A percentile compares a stretch with the other conserved stretches of the same genome.
phyloP scores from a whole-genome alignment of 345 rosid species.

The Melastoma malabathricum region DNA sequence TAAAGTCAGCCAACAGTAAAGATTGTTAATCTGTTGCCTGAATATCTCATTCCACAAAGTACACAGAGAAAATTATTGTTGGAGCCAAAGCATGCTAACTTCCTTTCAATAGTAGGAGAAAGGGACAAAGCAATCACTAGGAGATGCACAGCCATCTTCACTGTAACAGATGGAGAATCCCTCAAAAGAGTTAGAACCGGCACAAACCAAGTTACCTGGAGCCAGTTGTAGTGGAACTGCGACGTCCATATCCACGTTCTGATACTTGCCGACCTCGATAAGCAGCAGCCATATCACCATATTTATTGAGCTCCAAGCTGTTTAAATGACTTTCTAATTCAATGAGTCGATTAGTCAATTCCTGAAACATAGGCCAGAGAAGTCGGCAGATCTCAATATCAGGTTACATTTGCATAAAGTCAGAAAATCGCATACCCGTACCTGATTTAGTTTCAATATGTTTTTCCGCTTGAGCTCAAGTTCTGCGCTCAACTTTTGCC shows the following conservation, averaged over 20 bases:
- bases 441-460: conserved; percentile 61
- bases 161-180: too few relatives aligned
- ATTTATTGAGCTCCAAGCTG: conserved; percentile 66
- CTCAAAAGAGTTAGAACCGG: too few relatives aligned
- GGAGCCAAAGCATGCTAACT: too few relatives aligned
- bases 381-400: conserved; percentile 1
- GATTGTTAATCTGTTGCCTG: too few relatives aligned
- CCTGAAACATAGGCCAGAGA: conserved; percentile 35
- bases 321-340: conserved; percentile 85
- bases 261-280: conserved; percentile 29
- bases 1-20: too few relatives aligned
- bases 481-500: conserved; percentile 70
- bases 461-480: conserved; percentile 64
- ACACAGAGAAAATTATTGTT: too few relatives aligned
- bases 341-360: conserved; percentile 69
- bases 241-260: conserved; percentile 39
- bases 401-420: not conserved
- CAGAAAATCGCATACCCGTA: conserved; percentile 2
- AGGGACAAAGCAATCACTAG: too few relatives aligned
- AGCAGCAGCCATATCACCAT: conserved; percentile 41
- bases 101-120: too few relatives aligned
- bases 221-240: conserved; percentile 37
- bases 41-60: too few relatives aligned
- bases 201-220: not conserved
- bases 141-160: too few relatives aligned